Base-by-base conservation (phyloP, 2,329 filamentous ascomycete species). In the Ascochyta rabiei region DNA sequence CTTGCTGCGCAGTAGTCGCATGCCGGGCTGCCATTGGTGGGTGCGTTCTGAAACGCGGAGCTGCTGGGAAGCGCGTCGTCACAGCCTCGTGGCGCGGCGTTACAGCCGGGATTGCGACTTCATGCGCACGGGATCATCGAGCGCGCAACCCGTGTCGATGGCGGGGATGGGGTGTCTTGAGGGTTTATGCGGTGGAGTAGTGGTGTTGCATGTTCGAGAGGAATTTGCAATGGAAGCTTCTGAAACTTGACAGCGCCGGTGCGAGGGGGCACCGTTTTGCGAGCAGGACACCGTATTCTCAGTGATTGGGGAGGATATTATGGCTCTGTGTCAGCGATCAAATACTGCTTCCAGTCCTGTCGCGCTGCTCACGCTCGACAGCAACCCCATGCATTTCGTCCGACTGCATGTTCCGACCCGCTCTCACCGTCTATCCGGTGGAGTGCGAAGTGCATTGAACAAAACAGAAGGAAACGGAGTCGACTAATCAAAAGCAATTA, bases 101-200 rank as follows among this genome's bases (percentile, higher is more conserved):
- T 51, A 51, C 53, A 56, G 53, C 48, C 23, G 42, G 55, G 53
- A 62, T 60, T 62, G 41, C 46, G 18, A 39, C 37, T 59, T 64
- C 38, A 64, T 64, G 61, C 61, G 19, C 38, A 35, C 37, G 35
- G 31, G 15, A 43, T 4, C 35, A 39, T 23, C 24, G 34, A 41
- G 45, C 35, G 23, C 13, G 31, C 8, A 23, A 4, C 23, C 24
- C 34, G 34, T 34, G 33, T 51, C 37, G 33, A 38, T 21, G 15
- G 43, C 48, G 48, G 23, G 47, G 37, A 44, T 51, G 12, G 12
- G 12, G 28, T 10, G 12, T 13, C 9, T 6, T 16, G 34, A 7
- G 9, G 21, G 18, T 48, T 56, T 41, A 56, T 56, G 53, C 53
- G 21, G 39, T 23, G 43, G 21, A 24, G 39, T 34, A 18, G 3